phyloP scores from a whole-genome alignment of 441 rosid species.

The Corymbia citriodora region DNA sequence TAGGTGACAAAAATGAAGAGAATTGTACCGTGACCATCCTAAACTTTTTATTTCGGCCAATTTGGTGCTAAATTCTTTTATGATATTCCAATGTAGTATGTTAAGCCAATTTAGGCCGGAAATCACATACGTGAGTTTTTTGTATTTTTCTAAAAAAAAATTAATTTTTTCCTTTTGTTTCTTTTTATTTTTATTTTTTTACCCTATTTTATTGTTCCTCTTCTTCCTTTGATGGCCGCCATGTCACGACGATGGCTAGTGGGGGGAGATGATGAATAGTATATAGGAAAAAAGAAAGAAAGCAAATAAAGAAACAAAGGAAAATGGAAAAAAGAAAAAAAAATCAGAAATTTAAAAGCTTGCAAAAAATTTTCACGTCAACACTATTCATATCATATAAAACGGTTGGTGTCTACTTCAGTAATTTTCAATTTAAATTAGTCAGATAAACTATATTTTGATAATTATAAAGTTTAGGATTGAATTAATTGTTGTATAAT shows the following conservation, averaged over 20 bases:
- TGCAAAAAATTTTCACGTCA: neutral
- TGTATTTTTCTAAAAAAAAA: neutral
- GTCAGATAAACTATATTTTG: fast-evolving
- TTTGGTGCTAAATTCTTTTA: too few species aligned
- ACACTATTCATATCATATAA: fast-evolving
- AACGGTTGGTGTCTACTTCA: fast-evolving
- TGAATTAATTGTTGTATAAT: fast-evolving
- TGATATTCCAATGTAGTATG: too few species aligned
- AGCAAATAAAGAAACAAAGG: neutral
- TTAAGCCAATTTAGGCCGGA: neutral
- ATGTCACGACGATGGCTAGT: fast-evolving
- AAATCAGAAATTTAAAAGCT: neutral
- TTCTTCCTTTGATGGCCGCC: fast-evolving
- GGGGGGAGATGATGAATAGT: neutral
- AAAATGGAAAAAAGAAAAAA: neutral
- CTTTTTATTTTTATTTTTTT: too few species aligned
- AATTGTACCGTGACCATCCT: fast-evolving
- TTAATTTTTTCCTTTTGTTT: too few species aligned
- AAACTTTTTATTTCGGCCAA: too few species aligned
- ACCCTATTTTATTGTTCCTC: neutral
- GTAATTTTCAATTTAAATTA: neutral
- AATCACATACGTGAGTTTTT: too few species aligned
- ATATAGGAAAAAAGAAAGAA: neutral
- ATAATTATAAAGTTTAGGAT: neutral
- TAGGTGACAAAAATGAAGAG: neutral